Conservation (phyloP, 305 asterid genomes). For the Solanum hybrid region DNA sequence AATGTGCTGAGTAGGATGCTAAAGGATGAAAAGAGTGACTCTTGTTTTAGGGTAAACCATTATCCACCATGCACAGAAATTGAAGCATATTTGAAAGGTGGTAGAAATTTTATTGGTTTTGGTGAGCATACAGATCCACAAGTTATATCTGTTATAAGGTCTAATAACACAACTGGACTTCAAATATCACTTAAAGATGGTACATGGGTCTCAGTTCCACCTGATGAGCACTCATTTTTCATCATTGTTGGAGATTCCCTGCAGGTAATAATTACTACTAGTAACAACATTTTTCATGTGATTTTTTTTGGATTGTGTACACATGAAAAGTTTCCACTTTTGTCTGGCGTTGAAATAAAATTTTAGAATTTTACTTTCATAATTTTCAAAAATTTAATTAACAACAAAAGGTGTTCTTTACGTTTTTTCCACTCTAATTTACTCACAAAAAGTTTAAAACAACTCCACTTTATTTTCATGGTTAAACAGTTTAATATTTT, state of each 20-base stretch:
- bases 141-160: slow-evolving; percentile 55
- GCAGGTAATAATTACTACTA: slow-evolving; percentile 33
- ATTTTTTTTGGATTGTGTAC: not conserved
- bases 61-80: slow-evolving; percentile 53
- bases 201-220: slow-evolving; percentile 58
- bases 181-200: slow-evolving; percentile 53
- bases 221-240: slow-evolving; percentile 57
- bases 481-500: not conserved
- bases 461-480: not conserved
- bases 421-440: not conserved
- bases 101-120: slow-evolving; percentile 48
- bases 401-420: not conserved
- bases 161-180: slow-evolving; percentile 57
- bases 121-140: slow-evolving; percentile 94
- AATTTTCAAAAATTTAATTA: not conserved
- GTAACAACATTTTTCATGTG: not conserved
- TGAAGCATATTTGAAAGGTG: slow-evolving; percentile 25
- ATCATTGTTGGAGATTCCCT: slow-evolving; percentile 64
- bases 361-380: not conserved
- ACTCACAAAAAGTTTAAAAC: not conserved
- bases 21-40: slow-evolving; percentile 40
- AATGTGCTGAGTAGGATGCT: slow-evolving; percentile 35
- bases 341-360: not conserved
- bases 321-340: not conserved
- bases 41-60: slow-evolving; percentile 51